Conservation (phyloP, 805 yeast species). For the Metschnikowia gruessii region DNA sequence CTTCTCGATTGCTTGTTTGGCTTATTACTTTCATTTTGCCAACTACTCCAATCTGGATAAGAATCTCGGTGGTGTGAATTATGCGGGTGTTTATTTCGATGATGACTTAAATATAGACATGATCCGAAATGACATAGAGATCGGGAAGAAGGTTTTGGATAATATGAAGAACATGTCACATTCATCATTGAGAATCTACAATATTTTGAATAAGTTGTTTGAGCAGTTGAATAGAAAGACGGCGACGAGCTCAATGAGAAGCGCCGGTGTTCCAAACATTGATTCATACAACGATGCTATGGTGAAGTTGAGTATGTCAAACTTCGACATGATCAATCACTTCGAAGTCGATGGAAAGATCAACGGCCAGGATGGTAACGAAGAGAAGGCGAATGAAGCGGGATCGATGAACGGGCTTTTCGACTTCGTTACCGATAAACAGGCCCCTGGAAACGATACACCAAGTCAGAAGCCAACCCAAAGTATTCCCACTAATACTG, state of each 20-base stretch:
- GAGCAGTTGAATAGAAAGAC: constrained; percentile 76
- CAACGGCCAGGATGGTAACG: neutral
- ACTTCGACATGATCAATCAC: constrained; percentile 31
- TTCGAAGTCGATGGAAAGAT: constrained; percentile 12
- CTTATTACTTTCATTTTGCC: constrained; percentile 68
- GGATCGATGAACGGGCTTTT: neutral
- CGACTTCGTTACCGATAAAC: constrained; percentile 1
- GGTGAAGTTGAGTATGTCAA: constrained; percentile 26
- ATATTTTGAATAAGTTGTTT: constrained; percentile 73
- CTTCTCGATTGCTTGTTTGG: constrained; percentile 82
- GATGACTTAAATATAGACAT: constrained; percentile 50
- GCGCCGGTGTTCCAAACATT: constrained; percentile 12
- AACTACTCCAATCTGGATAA: constrained; percentile 28
- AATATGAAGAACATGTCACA: constrained; percentile 67
- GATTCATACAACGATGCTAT: constrained; percentile 17
- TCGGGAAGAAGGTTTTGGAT: constrained; percentile 72
- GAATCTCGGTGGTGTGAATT: constrained; percentile 32
- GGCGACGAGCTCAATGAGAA: constrained; percentile 40
- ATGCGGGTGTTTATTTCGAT: constrained; percentile 45
- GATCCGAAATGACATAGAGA: constrained; percentile 69
- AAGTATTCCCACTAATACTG: neutral
- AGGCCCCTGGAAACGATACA: neutral
- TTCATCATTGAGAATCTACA: constrained; percentile 79
- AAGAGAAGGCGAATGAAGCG: neutral
- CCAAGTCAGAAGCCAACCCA: neutral